Evolutionary conservation across 2,329 filamentous ascomycete species (phyloP).

Genomic region (Aspergillus ochraceus): DNA sequence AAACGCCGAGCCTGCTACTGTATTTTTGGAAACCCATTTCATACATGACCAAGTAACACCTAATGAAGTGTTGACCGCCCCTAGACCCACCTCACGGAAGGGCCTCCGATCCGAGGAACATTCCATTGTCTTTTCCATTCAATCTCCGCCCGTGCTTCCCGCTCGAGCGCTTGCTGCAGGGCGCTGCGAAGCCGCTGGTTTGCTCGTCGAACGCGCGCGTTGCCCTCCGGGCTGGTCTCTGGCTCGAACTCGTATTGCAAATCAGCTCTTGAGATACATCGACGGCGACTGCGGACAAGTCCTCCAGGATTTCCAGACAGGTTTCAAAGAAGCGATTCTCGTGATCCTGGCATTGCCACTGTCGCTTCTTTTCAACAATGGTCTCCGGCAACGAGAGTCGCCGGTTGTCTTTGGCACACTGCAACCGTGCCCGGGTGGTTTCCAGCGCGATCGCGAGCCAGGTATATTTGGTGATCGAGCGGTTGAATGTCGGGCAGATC

Average conservation of each 20-base stretch:
- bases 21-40: background rate
- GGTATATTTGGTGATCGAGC: conserved; percentile 19
- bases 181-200: conserved; percentile 1
- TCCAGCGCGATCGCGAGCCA: conserved; percentile 20
- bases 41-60: background rate
- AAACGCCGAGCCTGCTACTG: background rate
- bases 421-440: conserved; percentile 15
- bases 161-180: conserved; percentile 7
- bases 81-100: conserved; percentile 10
- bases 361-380: conserved; percentile 5
- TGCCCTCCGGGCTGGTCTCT: background rate
- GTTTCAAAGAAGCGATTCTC: conserved; percentile 14
- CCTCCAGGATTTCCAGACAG: conserved; percentile 9
- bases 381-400: conserved; percentile 6
- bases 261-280: conserved; percentile 4
- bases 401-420: conserved; percentile 6
- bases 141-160: conserved; percentile 13
- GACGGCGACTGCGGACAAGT: conserved; percentile 1
- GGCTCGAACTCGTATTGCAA: conserved; percentile 1
- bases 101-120: conserved; percentile 9
- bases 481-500: conserved; percentile 19
- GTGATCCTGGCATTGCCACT: conserved; percentile 9
- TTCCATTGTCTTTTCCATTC: conserved; percentile 17
- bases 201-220: conserved; percentile 2
- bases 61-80: background rate